Percentiles rank a stretch among this genome's conserved stretches.
phyloP scores from a whole-genome alignment of 805 yeast species.

The Yarrowia osloensis region DNA sequence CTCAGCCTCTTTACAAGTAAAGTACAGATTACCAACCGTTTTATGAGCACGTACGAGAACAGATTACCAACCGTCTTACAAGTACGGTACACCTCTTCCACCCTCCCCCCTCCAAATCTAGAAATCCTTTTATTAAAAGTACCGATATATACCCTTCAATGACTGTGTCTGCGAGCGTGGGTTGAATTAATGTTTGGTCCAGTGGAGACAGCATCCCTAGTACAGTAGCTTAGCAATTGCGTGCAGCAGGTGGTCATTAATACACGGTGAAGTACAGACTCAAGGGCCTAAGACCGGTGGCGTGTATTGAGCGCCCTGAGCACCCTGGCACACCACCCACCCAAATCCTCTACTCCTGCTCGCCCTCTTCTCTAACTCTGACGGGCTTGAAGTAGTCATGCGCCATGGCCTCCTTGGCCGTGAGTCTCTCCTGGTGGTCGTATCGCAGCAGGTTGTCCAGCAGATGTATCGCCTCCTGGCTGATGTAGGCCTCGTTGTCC shows the following conservation, averaged over 20 bases:
- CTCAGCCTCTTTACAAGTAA: no score
- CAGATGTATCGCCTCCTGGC: conserved; percentile 74
- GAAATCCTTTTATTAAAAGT: conserved; percentile 9
- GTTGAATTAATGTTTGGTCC: conserved; percentile 6
- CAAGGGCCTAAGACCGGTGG: no score
- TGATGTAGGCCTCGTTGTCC: conserved; percentile 66
- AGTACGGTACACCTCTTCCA: no score
- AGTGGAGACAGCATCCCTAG: background rate
- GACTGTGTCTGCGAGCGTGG: background rate
- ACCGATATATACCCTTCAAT: background rate
- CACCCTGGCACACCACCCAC: no score
- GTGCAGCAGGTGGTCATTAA: background rate
- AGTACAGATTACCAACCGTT: no score
- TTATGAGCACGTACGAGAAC: no score
- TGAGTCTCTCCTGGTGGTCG: conserved; percentile 84
- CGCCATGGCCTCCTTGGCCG: conserved; percentile 84
- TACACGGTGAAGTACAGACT: no score
- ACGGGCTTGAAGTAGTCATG: conserved; percentile 63
- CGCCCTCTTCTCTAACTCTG: conserved; percentile 28
- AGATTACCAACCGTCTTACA: no score
- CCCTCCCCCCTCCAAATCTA: no score
- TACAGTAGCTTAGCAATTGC: background rate
- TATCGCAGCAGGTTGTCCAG: conserved; percentile 72
- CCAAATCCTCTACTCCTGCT: background rate
- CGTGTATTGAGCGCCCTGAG: no score